These are phyloP conservation scores for Amphirosellinia nigrospora DNA, from an alignment of 495 filamentous ascomycete genomes.

Conservation along the genomic window DNA sequence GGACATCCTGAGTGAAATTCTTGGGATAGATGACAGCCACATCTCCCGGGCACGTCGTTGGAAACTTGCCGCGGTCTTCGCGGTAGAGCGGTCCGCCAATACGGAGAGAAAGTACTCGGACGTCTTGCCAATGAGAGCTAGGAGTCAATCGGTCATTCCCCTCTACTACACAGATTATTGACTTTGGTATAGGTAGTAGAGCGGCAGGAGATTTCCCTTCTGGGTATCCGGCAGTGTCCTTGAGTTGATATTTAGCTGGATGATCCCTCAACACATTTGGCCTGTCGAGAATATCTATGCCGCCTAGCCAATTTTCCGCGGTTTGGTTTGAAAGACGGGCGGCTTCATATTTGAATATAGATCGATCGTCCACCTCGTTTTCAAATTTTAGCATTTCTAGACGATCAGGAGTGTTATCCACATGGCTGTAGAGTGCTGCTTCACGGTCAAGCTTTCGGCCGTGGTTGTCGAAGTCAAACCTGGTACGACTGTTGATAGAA, in stretches of 20 bases:
- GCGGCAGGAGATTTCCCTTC: conserved; percentile 42
- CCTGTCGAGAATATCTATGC: conserved; percentile 40
- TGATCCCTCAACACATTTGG: conserved; percentile 43
- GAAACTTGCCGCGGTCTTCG: conserved; percentile 17
- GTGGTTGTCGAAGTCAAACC: conserved; percentile 22
- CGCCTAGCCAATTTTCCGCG: conserved; percentile 24
- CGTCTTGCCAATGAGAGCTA: conserved; percentile 87
- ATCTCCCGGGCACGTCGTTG: conserved; percentile 84
- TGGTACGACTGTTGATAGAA: neutral
- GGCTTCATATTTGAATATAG: neutral
- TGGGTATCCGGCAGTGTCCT: conserved; percentile 15
- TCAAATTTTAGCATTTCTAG: neutral
- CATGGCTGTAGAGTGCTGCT: conserved; percentile 36
- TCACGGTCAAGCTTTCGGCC: conserved; percentile 26
- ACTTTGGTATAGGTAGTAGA: conserved; percentile 62
- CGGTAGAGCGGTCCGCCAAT: conserved; percentile 38
- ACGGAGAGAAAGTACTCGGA: conserved; percentile 66
- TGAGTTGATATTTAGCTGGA: conserved; percentile 42
- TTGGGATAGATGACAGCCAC: conserved; percentile 82
- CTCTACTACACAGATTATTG: conserved; percentile 49
- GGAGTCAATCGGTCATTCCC: conserved; percentile 79
- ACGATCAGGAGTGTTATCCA: conserved; percentile 24
- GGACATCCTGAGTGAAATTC: conserved; percentile 80
- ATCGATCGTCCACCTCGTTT: neutral
- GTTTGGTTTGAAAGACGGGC: conserved; percentile 35